Percentiles rank a stretch among this genome's conserved stretches.
Conservation (phyloP, 352 stramenopile genomes). For the Phytophthora sansomeana region DNA sequence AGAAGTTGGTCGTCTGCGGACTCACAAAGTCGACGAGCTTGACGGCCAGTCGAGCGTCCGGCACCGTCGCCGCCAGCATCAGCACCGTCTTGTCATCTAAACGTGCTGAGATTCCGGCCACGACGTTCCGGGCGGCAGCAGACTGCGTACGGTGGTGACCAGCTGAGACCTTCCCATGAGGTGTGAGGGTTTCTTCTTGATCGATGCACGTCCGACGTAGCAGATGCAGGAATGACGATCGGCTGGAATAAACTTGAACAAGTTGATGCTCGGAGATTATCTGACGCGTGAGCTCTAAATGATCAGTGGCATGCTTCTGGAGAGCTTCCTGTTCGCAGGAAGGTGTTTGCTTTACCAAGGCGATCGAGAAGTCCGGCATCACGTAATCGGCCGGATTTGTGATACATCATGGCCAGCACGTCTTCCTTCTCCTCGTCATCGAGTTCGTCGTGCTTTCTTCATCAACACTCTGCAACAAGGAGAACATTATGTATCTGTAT, state of each 20-base stretch:
- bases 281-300: neutral
- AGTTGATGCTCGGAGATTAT: neutral
- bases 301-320: neutral
- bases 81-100: slow-evolving; percentile 17
- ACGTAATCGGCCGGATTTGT: too few species aligned
- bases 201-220: neutral
- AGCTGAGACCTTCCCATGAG: slow-evolving; percentile 13
- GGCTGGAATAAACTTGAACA: neutral
- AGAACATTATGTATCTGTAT: too few species aligned
- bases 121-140: slow-evolving; percentile 6
- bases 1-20: slow-evolving; percentile 19
- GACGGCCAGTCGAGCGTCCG: slow-evolving; percentile 11
- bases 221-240: neutral
- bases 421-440: too few species aligned
- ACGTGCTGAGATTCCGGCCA: slow-evolving; percentile 4
- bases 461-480: too few species aligned
- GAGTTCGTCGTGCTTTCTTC: neutral
- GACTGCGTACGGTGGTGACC: slow-evolving; percentile 3
- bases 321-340: neutral
- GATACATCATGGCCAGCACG: too few species aligned
- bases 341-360: too few species aligned
- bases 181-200: too few species aligned
- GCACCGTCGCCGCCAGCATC: slow-evolving; percentile 15
- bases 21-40: slow-evolving; percentile 33
- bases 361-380: too few species aligned